Percentiles rank a stretch among this genome's conserved stretches.
These are phyloP conservation scores for Ammopiptanthus mongolicus DNA, from an alignment of 306 rosid species.

Conservation along the genomic window DNA sequence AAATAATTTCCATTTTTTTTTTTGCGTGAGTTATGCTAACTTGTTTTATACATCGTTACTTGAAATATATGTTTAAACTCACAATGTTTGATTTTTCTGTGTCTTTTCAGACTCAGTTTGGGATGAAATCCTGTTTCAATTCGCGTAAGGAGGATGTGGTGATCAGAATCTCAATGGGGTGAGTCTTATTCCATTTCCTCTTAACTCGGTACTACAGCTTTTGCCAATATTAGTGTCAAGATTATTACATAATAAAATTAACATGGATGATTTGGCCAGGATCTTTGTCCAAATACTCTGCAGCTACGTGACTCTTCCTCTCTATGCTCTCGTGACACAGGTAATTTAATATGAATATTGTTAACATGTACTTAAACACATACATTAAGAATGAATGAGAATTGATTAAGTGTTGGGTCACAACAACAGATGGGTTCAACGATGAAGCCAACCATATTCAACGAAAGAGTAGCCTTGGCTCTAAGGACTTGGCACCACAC, in stretches of 20 bases:
- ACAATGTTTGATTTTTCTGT: background rate
- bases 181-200: background rate
- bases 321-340: constrained; percentile 74
- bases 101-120: constrained; percentile 43
- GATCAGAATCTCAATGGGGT: constrained; percentile 69
- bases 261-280: constrained; percentile 19
- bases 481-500: constrained; percentile 64
- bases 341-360: constrained; percentile 8
- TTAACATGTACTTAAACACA: too few species aligned
- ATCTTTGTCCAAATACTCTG: constrained; percentile 59
- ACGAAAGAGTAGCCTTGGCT: constrained; percentile 59
- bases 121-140: constrained; percentile 52
- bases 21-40: background rate
- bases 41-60: background rate
- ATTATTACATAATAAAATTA: background rate
- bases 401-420: background rate
- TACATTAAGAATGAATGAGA: too few species aligned
- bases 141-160: constrained; percentile 36
- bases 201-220: background rate
- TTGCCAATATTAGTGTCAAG: background rate
- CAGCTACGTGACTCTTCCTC: constrained; percentile 75
- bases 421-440: constrained; percentile 62
- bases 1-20: background rate
- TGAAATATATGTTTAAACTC: background rate
- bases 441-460: constrained; percentile 72